Percentiles rank a stretch among this genome's conserved stretches.
phyloP scores from a whole-genome alignment of 768 basidiomycete genomes.

The Omphalotus guepiniiformis region DNA sequence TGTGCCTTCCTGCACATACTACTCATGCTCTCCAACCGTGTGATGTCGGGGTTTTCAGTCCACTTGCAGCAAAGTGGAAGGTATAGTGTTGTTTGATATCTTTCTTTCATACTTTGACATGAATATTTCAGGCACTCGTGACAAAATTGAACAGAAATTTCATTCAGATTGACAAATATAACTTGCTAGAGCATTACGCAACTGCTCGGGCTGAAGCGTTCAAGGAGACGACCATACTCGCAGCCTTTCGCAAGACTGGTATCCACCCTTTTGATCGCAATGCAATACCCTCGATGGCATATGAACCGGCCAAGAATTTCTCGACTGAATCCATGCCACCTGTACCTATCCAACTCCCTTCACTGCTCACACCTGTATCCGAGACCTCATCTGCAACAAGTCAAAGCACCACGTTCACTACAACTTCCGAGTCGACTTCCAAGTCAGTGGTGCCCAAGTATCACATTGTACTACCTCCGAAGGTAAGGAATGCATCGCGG shows the following conservation, averaged over 20 bases:
- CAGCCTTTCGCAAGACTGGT: conserved; percentile 17
- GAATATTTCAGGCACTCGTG: neutral
- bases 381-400: neutral
- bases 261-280: conserved; percentile 17
- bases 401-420: neutral
- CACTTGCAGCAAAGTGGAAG: conserved; percentile 11
- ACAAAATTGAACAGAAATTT: neutral
- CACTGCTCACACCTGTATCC: conserved; percentile 1
- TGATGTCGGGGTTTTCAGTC: conserved; percentile 21
- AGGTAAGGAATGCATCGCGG: neutral
- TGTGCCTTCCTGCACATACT: conserved; percentile 22
- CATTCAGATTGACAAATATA: conserved; percentile 15
- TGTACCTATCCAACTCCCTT: conserved; percentile 2
- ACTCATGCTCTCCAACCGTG: conserved; percentile 17
- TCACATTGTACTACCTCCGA: neutral
- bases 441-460: neutral
- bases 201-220: conserved; percentile 8
- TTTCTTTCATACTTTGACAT: neutral
- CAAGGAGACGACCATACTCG: conserved; percentile 10
- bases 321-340: conserved; percentile 10
- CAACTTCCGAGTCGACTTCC: neutral
- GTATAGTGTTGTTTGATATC: neutral
- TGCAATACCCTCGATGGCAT: conserved; percentile 7
- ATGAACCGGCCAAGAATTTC: conserved; percentile 9
- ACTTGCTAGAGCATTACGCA: conserved; percentile 12